A percentile compares a stretch with the other conserved stretches of the same genome.
These are phyloP conservation scores for Rhizopogon vinicolor DNA, from an alignment of 768 basidiomycete genomes.

Conservation along the genomic window DNA sequence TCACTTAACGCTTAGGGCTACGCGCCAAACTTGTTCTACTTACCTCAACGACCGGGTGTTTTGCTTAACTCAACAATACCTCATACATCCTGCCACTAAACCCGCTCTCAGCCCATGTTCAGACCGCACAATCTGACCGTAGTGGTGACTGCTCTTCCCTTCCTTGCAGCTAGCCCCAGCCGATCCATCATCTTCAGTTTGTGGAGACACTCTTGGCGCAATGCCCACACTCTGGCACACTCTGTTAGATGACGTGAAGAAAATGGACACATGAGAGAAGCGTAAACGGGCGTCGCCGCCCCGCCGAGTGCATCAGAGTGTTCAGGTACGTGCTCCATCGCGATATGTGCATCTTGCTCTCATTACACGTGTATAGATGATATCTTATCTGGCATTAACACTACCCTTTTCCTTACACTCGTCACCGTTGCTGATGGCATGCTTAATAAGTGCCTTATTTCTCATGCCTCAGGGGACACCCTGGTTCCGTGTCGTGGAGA, in stretches of 20 bases:
- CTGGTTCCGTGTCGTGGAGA: conserved; percentile 73
- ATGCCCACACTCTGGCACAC: conserved; percentile 74
- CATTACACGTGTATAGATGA: conserved; percentile 57
- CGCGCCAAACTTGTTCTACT: conserved; percentile 79
- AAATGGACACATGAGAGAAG: conserved; percentile 63
- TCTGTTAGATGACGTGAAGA: conserved; percentile 61
- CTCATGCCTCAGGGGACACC: conserved; percentile 19
- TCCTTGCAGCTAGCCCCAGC: conserved; percentile 65
- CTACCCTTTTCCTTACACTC: conserved; percentile 63
- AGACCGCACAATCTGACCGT: conserved; percentile 66
- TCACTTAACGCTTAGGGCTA: conserved; percentile 59
- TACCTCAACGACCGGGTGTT: conserved; percentile 89
- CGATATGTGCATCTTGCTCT: neutral
- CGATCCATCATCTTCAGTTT: conserved; percentile 71
- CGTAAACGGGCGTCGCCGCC: conserved; percentile 79
- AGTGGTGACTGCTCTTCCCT: conserved; percentile 42
- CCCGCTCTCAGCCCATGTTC: conserved; percentile 53
- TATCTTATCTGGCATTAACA: conserved; percentile 51
- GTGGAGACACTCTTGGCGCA: conserved; percentile 60
- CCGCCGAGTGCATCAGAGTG: conserved; percentile 63
- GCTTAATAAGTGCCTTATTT: conserved; percentile 32
- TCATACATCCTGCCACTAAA: conserved; percentile 44
- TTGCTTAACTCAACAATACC: conserved; percentile 26
- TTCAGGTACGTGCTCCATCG: conserved; percentile 20
- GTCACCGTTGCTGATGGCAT: conserved; percentile 69